Conservation (phyloP, 257 asterid species). For the Solanum bukasovii region DNA sequence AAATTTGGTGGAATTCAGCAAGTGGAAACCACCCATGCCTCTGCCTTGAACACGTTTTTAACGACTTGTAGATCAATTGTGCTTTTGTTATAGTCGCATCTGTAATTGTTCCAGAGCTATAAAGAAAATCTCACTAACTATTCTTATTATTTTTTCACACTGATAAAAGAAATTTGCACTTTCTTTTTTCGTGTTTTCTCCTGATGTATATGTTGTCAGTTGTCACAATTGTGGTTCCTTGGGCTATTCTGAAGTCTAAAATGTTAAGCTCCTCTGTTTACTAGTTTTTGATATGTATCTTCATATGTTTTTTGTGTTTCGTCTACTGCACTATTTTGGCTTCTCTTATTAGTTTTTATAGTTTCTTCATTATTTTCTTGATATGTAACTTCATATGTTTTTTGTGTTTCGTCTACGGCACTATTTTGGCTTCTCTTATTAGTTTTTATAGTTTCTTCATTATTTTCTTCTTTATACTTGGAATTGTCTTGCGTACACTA, state of each 20-base stretch:
- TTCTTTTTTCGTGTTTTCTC: background rate
- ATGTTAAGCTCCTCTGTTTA: background rate
- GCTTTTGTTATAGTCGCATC: background rate
- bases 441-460: too few species aligned
- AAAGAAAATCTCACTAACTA: background rate
- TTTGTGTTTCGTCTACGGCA: background rate
- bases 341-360: too few species aligned
- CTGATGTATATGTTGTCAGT: background rate
- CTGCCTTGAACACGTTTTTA: constrained; percentile 38
- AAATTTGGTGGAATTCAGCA: constrained; percentile 63
- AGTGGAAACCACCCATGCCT: constrained; percentile 71
- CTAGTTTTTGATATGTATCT: background rate
- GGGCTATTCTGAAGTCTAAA: too few species aligned
- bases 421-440: too few species aligned
- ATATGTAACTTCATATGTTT: background rate
- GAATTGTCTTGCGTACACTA: background rate
- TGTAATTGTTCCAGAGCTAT: background rate
- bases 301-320: background rate
- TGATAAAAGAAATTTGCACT: background rate
- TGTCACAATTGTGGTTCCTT: background rate
- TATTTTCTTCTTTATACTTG: too few species aligned
- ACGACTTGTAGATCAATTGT: background rate
- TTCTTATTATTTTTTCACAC: background rate
- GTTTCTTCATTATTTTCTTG: too few species aligned
- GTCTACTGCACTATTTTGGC: too few species aligned